phyloP scores from a whole-genome alignment of 1,139 yeast genomes.

The Taphrina pruni region DNA sequence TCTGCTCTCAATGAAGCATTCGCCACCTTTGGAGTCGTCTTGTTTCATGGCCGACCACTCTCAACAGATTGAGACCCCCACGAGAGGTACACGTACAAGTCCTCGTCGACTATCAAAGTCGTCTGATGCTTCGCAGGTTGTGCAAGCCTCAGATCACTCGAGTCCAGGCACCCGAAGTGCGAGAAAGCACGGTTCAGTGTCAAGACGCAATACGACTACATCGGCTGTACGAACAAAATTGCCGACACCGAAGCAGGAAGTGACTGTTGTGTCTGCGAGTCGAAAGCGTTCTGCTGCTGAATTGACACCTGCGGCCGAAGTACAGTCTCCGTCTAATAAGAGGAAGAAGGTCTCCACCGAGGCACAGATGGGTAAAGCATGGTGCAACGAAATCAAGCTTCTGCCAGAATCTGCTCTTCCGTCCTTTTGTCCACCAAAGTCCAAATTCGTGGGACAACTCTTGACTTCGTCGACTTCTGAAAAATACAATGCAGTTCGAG shows the following conservation, averaged over 20 bases:
- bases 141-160: not conserved
- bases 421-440: slow-evolving; percentile 1
- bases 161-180: not conserved
- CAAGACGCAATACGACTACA: not conserved
- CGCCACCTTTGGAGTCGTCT: not conserved
- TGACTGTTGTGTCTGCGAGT: not conserved
- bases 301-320: not conserved
- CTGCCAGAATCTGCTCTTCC: not conserved
- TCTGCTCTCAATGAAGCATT: slow-evolving; percentile 9
- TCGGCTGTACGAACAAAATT: not conserved
- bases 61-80: not conserved
- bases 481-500: slow-evolving; percentile 8
- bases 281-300: not conserved
- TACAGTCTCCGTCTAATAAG: not conserved
- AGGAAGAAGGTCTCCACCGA: slow-evolving; percentile 11
- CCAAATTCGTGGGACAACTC: not conserved
- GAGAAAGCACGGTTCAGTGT: not conserved
- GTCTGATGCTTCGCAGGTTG: not conserved
- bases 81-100: not conserved
- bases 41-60: not conserved
- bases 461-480: slow-evolving; percentile 3
- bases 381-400: slow-evolving; percentile 8
- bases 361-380: slow-evolving; percentile 4
- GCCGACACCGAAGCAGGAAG: not conserved
- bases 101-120: not conserved